phyloP scores from a whole-genome alignment of 2,329 filamentous ascomycete genomes.

The Talaromyces amestolkiae region DNA sequence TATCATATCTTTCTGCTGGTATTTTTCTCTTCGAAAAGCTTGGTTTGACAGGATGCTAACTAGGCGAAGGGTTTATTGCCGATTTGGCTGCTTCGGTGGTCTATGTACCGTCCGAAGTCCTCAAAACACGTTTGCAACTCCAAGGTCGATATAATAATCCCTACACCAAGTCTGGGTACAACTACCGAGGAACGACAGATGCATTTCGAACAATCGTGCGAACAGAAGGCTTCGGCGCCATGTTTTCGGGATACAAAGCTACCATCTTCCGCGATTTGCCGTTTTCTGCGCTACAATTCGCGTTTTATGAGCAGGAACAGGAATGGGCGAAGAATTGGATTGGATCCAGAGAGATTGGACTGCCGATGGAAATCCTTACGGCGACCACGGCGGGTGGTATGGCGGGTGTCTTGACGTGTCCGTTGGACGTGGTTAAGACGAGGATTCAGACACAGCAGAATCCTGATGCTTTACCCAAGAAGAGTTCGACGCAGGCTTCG shows the following conservation, averaged over 20 bases:
- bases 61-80: conserved; percentile 73
- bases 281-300: conserved; percentile 94
- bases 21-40: conserved; percentile 22
- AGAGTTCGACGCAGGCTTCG: conserved; percentile 27
- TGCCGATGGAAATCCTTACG: conserved; percentile 81
- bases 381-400: conserved; percentile 87
- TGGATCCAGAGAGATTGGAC: conserved; percentile 77
- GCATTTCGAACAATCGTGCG: conserved; percentile 81
- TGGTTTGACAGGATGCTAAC: conserved; percentile 9
- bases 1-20: conserved; percentile 86
- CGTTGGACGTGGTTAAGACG: conserved; percentile 96
- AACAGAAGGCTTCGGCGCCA: conserved; percentile 75
- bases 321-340: conserved; percentile 75
- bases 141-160: conserved; percentile 96
- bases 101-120: conserved; percentile 94
- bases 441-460: conserved; percentile 89
- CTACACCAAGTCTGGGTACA: conserved; percentile 90
- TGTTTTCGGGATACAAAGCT: conserved; percentile 97
- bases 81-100: conserved; percentile 88
- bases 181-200: conserved; percentile 82
- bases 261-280: conserved; percentile 92
- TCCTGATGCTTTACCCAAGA: conserved; percentile 39
- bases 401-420: conserved; percentile 91
- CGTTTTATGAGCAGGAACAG: conserved; percentile 95
- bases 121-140: conserved; percentile 94